Conservation (phyloP, 495 filamentous ascomycete genomes). For the Letharia lupina region DNA sequence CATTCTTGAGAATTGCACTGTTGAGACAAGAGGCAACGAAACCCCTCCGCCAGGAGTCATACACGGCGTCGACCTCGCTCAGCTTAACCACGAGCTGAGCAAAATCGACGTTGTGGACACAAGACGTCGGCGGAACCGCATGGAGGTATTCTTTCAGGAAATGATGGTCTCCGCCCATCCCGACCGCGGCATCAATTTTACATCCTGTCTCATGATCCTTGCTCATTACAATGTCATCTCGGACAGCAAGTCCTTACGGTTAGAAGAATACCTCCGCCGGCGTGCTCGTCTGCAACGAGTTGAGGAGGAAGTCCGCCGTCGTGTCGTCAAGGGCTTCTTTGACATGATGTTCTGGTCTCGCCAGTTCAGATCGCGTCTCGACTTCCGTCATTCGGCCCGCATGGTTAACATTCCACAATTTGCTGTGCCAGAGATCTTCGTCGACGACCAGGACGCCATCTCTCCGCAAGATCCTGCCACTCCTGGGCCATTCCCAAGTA, state of each 20-base stretch:
- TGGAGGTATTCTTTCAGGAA: slow-evolving; percentile 94
- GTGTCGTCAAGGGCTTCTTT: slow-evolving; percentile 89
- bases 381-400: slow-evolving; percentile 58
- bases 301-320: slow-evolving; percentile 87
- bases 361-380: slow-evolving; percentile 63
- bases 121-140: slow-evolving; percentile 59
- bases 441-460: slow-evolving; percentile 58
- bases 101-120: slow-evolving; percentile 69
- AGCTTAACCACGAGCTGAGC: slow-evolving; percentile 64
- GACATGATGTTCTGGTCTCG: slow-evolving; percentile 88
- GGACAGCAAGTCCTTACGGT: slow-evolving; percentile 85
- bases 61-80: slow-evolving; percentile 68
- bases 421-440: slow-evolving; percentile 80
- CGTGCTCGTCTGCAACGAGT: slow-evolving; percentile 86
- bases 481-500: slow-evolving; percentile 9
- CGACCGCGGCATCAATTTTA: slow-evolving; percentile 83
- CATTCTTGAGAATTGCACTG: slow-evolving; percentile 74
- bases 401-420: slow-evolving; percentile 74
- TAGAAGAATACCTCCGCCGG: slow-evolving; percentile 92
- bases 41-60: slow-evolving; percentile 42
- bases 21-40: slow-evolving; percentile 41
- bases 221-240: slow-evolving; percentile 99
- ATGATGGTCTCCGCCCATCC: slow-evolving; percentile 87
- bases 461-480: slow-evolving; percentile 24
- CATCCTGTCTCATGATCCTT: slow-evolving; percentile 88